Conservation (phyloP, 495 filamentous ascomycete species). For the Margaritispora aquatica region DNA sequence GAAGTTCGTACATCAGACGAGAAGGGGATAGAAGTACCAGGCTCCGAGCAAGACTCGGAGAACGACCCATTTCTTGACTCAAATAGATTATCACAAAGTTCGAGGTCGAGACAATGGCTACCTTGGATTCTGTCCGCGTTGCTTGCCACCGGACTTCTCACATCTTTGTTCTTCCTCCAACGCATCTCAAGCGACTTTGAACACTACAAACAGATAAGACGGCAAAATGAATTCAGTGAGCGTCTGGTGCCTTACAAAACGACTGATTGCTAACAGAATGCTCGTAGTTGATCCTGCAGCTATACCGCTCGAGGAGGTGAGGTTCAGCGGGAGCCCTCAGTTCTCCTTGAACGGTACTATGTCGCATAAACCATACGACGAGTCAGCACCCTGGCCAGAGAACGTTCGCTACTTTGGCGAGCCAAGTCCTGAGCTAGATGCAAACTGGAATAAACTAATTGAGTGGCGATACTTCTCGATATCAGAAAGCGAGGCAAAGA, state of each 20-base stretch:
- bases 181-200: neutral
- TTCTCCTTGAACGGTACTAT: neutral
- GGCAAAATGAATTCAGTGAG: slow-evolving; percentile 6
- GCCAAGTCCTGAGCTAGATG: slow-evolving; percentile 9
- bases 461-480: slow-evolving; percentile 13
- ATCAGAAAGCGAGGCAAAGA: slow-evolving; percentile 15
- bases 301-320: slow-evolving; percentile 7
- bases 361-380: slow-evolving; percentile 1
- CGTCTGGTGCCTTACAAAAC: too few species aligned
- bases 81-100: neutral
- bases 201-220: neutral
- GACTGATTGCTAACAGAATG: too few species aligned
- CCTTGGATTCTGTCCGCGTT: slow-evolving; percentile 1
- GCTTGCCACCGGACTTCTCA: neutral
- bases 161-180: neutral
- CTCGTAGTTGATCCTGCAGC: slow-evolving; percentile 6
- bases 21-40: neutral
- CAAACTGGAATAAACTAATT: slow-evolving; percentile 10
- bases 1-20: neutral
- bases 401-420: slow-evolving; percentile 8
- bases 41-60: slow-evolving; percentile 4
- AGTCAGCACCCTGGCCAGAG: slow-evolving; percentile 1
- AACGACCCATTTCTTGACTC: slow-evolving; percentile 4
- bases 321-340: slow-evolving; percentile 3
- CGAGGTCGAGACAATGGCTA: neutral